phyloP scores from a whole-genome alignment of 768 basidiomycete species.

The Suillus decipiens region DNA sequence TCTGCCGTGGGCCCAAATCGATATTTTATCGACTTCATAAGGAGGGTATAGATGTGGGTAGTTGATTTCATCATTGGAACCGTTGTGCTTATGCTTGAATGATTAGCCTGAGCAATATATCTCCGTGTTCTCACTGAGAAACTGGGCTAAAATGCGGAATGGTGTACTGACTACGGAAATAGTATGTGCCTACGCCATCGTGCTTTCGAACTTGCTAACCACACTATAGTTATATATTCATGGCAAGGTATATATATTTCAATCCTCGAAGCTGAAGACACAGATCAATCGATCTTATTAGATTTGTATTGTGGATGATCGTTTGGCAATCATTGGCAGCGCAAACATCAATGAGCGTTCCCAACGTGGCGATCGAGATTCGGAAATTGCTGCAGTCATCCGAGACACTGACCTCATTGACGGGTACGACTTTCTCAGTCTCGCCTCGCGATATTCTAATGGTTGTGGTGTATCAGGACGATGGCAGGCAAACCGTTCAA shows the following conservation, averaged over 20 bases:
- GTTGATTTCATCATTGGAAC: neutral
- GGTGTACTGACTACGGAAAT: constrained; percentile 88
- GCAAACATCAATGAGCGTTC: constrained; percentile 99
- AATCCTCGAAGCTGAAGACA: neutral
- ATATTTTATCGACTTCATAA: constrained; percentile 85
- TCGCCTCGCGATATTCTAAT: neutral
- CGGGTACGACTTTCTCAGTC: constrained; percentile 47
- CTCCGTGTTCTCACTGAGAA: constrained; percentile 85
- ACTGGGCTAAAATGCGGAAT: constrained; percentile 89
- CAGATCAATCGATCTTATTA: constrained; percentile 13
- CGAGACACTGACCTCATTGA: constrained; percentile 98
- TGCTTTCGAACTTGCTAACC: constrained; percentile 14
- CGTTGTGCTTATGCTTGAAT: constrained; percentile 4
- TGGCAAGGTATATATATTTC: constrained; percentile 53
- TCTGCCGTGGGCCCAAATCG: constrained; percentile 86
- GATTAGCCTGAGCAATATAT: constrained; percentile 91
- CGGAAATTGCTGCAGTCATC: constrained; percentile 90
- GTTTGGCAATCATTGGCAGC: constrained; percentile 90
- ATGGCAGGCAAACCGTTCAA: constrained; percentile 96
- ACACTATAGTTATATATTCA: constrained; percentile 79
- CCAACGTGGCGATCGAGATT: constrained; percentile 94
- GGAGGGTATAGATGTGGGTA: constrained; percentile 83
- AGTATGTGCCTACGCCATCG: constrained; percentile 38
- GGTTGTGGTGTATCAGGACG: constrained; percentile 48
- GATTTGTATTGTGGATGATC: constrained; percentile 87